A percentile compares a stretch with the other conserved stretches of the same genome.
Conservation (phyloP, 495 filamentous ascomycete genomes). For the Stereocaulon alpinum region DNA sequence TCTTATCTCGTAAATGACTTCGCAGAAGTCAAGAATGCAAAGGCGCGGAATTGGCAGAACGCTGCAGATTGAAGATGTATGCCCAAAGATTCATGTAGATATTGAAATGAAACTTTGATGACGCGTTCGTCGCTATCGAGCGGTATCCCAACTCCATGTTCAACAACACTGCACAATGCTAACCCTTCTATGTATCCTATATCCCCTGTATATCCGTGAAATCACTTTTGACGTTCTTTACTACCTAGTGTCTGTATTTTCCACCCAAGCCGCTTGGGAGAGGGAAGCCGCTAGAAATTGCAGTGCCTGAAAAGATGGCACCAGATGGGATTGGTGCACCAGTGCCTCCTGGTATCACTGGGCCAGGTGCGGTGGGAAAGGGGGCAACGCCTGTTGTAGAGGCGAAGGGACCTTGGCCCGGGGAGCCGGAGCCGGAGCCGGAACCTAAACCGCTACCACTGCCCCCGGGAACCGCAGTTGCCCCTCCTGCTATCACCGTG, state of each 20-base stretch:
- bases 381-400: constrained; percentile 1
- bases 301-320: neutral
- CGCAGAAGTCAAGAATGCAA: neutral
- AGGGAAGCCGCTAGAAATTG: neutral
- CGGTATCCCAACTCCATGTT: neutral
- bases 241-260: neutral
- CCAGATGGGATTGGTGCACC: neutral
- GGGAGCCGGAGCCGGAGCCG: neutral
- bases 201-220: too few species aligned
- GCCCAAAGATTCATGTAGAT: neutral
- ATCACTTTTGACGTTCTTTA: neutral
- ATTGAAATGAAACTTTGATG: neutral
- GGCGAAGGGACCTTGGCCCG: constrained; percentile 1
- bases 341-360: neutral
- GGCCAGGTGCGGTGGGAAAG: neutral
- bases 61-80: neutral
- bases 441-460: neutral
- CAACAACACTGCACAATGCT: neutral
- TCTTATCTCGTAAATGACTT: neutral
- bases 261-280: neutral
- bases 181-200: neutral
- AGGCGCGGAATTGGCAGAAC: too few species aligned
- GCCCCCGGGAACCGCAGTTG: neutral
- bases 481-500: constrained; percentile 10
- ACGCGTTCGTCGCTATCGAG: neutral